Conservation (phyloP, 352 stramenopile species). For the Globisporangium spinosum region DNA sequence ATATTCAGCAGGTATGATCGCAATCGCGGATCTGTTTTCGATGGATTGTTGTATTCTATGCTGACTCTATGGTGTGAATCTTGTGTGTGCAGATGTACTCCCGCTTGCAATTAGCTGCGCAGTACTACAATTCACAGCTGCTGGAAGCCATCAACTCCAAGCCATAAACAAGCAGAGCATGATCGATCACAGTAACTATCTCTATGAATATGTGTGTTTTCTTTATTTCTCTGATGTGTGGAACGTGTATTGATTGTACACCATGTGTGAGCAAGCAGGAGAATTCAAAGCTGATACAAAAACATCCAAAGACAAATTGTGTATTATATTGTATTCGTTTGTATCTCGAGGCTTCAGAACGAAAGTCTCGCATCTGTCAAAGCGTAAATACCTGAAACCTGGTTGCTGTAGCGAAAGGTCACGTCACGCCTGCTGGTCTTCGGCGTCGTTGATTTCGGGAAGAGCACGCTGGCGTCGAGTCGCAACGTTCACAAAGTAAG, state of each 20-base stretch:
- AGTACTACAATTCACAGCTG: conserved; percentile 71
- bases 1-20: conserved; percentile 40
- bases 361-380: not conserved
- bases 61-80: conserved; percentile 7
- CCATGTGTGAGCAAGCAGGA: not conserved
- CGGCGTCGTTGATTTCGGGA: not conserved
- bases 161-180: conserved; percentile 15
- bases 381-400: not conserved
- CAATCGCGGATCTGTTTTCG: not conserved
- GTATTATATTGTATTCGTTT: not conserved
- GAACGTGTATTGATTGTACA: not conserved
- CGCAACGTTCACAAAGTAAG: too few species aligned
- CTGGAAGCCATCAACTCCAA: conserved; percentile 40
- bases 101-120: conserved; percentile 49
- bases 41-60: not conserved
- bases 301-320: not conserved
- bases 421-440: conserved; percentile 8
- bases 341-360: not conserved
- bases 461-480: conserved; percentile 5
- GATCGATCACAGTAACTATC: not conserved
- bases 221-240: conserved; percentile 6
- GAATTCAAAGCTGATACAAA: not conserved
- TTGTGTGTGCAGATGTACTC: conserved; percentile 52
- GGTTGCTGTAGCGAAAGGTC: conserved; percentile 10
- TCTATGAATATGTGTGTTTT: conserved; percentile 8